Percentiles rank a stretch among this genome's conserved stretches.
Conservation (phyloP, 208 protist genomes). For the Trypanosoma caninum region DNA sequence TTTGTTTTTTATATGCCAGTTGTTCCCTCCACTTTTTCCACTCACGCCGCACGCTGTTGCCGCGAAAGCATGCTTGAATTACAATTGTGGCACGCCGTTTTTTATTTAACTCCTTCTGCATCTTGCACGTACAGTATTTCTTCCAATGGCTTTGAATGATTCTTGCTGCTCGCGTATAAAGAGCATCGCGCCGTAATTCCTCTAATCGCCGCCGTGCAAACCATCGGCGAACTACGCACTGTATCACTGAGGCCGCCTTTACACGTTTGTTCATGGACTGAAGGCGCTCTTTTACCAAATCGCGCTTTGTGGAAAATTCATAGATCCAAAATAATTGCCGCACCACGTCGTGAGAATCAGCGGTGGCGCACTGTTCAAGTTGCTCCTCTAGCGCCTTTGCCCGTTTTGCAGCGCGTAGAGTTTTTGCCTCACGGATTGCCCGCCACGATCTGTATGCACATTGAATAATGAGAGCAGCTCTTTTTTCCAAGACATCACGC, state of each 20-base stretch:
- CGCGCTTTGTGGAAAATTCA: constrained; percentile 36
- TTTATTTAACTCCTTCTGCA: constrained; percentile 24
- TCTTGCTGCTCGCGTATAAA: constrained; percentile 7
- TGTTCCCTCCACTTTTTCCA: constrained; percentile 37
- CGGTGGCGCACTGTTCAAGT: constrained; percentile 40
- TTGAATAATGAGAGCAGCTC: constrained; percentile 65
- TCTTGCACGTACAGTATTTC: constrained; percentile 25
- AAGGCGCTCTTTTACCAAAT: constrained; percentile 35
- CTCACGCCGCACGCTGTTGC: constrained; percentile 57
- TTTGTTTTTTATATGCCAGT: constrained; percentile 28
- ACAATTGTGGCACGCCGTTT: constrained; percentile 38
- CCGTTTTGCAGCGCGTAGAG: constrained; percentile 28
- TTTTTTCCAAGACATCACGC: constrained; percentile 35
- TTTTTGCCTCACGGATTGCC: constrained; percentile 32
- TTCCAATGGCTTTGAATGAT: constrained; percentile 66
- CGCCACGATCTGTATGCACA: constrained; percentile 45
- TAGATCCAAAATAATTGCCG: constrained; percentile 84
- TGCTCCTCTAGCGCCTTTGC: constrained; percentile 43
- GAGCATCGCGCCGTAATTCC: constrained; percentile 2
- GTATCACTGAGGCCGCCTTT: constrained; percentile 49
- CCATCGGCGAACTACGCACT: constrained; percentile 39
- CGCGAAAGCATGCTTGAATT: constrained; percentile 68
- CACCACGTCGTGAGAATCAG: constrained; percentile 68
- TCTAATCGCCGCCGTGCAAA: constrained; percentile 9
- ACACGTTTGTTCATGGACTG: constrained; percentile 15